Percentiles rank a stretch among this genome's conserved stretches.
Conservation (phyloP, 2,329 filamentous ascomycete genomes). For the Monilinia laxa region DNA sequence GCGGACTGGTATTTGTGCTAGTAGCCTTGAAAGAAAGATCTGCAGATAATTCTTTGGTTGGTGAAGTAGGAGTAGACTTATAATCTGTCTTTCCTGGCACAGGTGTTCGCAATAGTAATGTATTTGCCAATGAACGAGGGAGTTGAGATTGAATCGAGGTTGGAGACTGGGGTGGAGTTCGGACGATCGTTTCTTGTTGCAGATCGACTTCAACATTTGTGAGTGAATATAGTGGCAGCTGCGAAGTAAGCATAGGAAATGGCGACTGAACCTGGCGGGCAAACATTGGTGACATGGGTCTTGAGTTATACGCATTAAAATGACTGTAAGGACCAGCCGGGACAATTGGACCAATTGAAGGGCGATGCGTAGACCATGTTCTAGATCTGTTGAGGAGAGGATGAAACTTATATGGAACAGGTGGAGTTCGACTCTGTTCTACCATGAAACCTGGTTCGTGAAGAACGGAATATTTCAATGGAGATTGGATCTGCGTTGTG, state of each 20-base stretch:
- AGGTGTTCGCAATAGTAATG: background rate
- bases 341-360: background rate
- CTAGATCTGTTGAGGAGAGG: slow-evolving; percentile 5
- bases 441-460: slow-evolving; percentile 9
- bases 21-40: background rate
- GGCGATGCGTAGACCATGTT: background rate
- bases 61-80: slow-evolving; percentile 10
- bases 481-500: background rate
- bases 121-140: background rate
- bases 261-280: background rate
- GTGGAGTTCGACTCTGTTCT: background rate
- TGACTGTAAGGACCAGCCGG: background rate
- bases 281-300: background rate
- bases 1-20: slow-evolving; percentile 7
- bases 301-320: background rate
- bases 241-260: background rate
- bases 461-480: slow-evolving; percentile 9
- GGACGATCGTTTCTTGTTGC: background rate
- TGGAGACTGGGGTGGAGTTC: background rate
- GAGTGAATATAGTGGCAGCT: background rate
- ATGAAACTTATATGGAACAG: background rate
- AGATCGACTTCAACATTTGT: background rate
- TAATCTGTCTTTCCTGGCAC: slow-evolving; percentile 9
- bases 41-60: background rate
- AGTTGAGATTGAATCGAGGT: background rate